These are phyloP conservation scores for Exophiala aquamarina DNA, from an alignment of 2,329 filamentous ascomycete genomes.

Conservation along the genomic window DNA sequence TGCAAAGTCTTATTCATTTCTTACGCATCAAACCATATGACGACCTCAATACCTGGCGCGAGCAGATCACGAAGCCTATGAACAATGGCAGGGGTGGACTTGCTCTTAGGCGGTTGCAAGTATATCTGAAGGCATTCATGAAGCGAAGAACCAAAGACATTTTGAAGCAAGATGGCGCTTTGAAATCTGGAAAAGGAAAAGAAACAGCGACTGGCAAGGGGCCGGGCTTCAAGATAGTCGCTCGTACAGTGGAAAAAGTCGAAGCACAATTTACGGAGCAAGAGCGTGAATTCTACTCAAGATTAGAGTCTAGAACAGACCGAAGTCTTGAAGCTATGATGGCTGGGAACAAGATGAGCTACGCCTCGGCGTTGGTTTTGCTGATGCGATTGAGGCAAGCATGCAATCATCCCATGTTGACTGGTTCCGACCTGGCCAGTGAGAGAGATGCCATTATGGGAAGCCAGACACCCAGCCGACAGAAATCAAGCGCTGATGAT, in stretches of 20 bases:
- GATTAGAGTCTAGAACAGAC: conserved; percentile 80
- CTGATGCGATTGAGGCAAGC: conserved; percentile 88
- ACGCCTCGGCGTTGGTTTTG: conserved; percentile 89
- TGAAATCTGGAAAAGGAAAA: conserved; percentile 67
- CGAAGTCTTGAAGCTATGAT: conserved; percentile 87
- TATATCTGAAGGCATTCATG: conserved; percentile 90
- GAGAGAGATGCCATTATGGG: conserved; percentile 79
- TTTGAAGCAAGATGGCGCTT: conserved; percentile 80
- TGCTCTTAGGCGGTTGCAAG: conserved; percentile 82
- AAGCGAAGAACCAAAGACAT: conserved; percentile 97
- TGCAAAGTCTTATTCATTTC: conserved; percentile 92
- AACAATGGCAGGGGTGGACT: conserved; percentile 86
- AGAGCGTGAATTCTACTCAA: conserved; percentile 82
- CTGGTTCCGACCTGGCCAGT: conserved; percentile 79
- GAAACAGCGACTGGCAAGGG: conserved; percentile 52
- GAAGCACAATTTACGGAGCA: conserved; percentile 74
- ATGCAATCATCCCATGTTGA: conserved; percentile 89
- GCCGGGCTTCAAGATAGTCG: conserved; percentile 83
- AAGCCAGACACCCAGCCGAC: conserved; percentile 45
- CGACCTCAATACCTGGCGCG: conserved; percentile 82
- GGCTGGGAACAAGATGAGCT: conserved; percentile 74
- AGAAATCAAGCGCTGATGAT: conserved; percentile 52
- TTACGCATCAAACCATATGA: conserved; percentile 89
- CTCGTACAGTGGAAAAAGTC: conserved; percentile 81
- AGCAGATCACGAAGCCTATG: conserved; percentile 85